Percentiles rank a stretch among this genome's conserved stretches.
Evolutionary conservation across 257 asterid species (phyloP).

Genomic region (Petunia secreta): DNA sequence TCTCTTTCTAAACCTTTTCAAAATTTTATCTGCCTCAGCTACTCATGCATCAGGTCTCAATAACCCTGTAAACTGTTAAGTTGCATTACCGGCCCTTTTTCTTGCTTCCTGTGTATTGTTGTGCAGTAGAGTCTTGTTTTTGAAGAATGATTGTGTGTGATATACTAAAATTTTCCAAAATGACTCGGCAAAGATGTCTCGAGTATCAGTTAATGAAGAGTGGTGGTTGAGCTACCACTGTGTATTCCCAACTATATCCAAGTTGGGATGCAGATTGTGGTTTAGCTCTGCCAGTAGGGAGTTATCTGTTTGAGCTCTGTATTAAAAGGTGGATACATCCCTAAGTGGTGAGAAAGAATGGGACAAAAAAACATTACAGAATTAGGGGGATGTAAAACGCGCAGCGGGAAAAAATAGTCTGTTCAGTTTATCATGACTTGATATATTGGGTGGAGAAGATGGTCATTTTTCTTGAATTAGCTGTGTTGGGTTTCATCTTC

Average conservation of each 20-base stretch:
- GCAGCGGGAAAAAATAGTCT: neutral
- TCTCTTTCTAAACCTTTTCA: neutral
- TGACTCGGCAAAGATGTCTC: neutral
- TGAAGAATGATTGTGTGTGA: neutral
- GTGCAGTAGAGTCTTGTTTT: neutral
- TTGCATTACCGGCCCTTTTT: neutral
- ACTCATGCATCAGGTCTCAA: neutral
- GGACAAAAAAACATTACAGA: neutral
- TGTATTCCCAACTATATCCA: slow-evolving; percentile 6
- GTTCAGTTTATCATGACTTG: neutral
- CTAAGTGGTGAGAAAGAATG: neutral
- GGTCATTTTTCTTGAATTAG: slow-evolving; percentile 4
- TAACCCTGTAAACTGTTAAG: neutral
- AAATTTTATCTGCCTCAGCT: slow-evolving; percentile 6
- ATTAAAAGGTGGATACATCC: neutral
- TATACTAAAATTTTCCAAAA: neutral
- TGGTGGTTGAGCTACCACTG: neutral
- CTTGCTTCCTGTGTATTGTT: neutral
- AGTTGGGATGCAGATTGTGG: neutral
- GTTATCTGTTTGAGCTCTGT: neutral
- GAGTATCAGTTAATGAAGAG: neutral
- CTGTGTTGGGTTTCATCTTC: neutral
- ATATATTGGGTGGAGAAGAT: neutral
- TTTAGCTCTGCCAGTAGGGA: neutral
- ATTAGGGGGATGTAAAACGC: neutral